Conservation (phyloP, 345 rosid species). For the Eucalyptus tenuipes region DNA sequence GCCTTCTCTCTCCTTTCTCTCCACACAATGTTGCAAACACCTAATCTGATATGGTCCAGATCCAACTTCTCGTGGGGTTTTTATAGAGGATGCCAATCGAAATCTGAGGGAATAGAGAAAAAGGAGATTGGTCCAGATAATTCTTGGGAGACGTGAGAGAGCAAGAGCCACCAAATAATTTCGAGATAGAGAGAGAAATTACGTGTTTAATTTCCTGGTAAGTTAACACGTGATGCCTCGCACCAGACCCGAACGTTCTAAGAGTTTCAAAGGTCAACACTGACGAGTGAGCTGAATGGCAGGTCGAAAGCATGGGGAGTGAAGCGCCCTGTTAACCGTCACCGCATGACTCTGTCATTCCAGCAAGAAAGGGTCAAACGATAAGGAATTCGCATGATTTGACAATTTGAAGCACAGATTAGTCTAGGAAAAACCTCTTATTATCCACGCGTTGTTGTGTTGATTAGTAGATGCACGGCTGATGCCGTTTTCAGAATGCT, state of each 20-base stretch:
- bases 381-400: background rate
- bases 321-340: background rate
- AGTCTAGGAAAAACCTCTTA: too few species aligned
- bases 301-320: background rate
- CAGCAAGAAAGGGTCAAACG: too few species aligned
- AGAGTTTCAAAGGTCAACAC: background rate
- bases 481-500: background rate
- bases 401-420: background rate
- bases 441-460: background rate
- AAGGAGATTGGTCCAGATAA: background rate
- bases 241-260: background rate
- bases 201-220: background rate
- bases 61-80: background rate
- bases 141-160: background rate
- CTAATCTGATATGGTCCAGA: background rate
- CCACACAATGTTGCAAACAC: background rate
- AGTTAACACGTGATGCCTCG: conserved; percentile 3
- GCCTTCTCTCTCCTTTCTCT: background rate
- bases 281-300: conserved; percentile 1
- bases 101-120: too few species aligned
- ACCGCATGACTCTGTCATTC: too few species aligned
- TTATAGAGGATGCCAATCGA: background rate
- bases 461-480: background rate
- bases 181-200: background rate
- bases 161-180: background rate